phyloP scores from a whole-genome alignment of 495 filamentous ascomycete genomes.

The Articulospora tetracladia region DNA sequence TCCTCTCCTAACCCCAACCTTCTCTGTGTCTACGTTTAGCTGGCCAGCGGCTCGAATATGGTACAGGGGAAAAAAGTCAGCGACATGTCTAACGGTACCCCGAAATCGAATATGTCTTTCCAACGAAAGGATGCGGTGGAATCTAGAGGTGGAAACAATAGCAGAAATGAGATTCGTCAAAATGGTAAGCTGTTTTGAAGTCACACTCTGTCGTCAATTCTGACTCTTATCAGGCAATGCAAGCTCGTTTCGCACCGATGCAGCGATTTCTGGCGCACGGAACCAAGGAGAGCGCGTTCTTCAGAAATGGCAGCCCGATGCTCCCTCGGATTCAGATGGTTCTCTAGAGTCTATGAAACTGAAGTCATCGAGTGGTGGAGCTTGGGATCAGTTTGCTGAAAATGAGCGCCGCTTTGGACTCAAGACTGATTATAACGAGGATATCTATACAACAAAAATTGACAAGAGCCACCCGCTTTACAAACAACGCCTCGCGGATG shows the following conservation, averaged over 20 bases:
- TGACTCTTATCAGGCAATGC: conserved; percentile 20
- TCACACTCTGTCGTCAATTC: not conserved
- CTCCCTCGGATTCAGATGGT: conserved; percentile 54
- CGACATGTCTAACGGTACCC: conserved; percentile 36
- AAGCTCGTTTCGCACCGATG: conserved; percentile 72
- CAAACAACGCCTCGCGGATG: conserved; percentile 67
- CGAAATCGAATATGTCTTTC: conserved; percentile 62
- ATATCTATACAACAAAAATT: conserved; percentile 88
- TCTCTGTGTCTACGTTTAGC: not conserved
- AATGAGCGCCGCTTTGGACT: conserved; percentile 87
- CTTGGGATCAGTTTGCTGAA: conserved; percentile 92
- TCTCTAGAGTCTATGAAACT: conserved; percentile 57
- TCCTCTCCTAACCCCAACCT: not conserved
- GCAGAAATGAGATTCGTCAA: conserved; percentile 47
- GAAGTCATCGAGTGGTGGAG: conserved; percentile 31
- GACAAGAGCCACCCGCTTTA: conserved; percentile 79
- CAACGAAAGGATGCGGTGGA: conserved; percentile 74
- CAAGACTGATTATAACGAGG: conserved; percentile 86
- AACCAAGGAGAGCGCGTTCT: conserved; percentile 68
- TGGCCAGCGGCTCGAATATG: conserved; percentile 32
- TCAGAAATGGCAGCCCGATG: conserved; percentile 78
- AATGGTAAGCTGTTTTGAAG: conserved; percentile 59
- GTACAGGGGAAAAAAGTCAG: conserved; percentile 24
- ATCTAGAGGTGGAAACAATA: conserved; percentile 45
- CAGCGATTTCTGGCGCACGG: conserved; percentile 77